phyloP scores from a whole-genome alignment of 2,329 filamentous ascomycete species.

The Penicillium griseofulvum region DNA sequence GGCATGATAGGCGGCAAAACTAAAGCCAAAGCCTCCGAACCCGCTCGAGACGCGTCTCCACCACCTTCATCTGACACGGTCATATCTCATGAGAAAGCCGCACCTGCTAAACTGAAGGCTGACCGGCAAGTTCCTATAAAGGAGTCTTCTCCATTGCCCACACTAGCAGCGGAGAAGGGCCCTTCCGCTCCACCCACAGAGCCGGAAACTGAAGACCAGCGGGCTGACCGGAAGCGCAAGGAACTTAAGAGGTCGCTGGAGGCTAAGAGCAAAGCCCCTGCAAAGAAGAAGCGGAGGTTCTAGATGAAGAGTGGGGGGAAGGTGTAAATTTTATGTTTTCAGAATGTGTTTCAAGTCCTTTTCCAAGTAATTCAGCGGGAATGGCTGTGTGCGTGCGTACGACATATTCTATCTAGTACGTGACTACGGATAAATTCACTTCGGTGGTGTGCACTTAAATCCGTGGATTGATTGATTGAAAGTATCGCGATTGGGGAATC shows the following conservation, averaged over 20 bases:
- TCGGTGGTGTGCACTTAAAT: background rate
- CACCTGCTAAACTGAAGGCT: background rate
- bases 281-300: constrained; percentile 59
- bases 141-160: background rate
- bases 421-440: background rate
- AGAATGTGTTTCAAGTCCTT: background rate
- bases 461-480: constrained; percentile 1
- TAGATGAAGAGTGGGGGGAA: constrained; percentile 26
- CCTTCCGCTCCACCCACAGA: constrained; percentile 8
- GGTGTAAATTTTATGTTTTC: background rate
- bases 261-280: constrained; percentile 50
- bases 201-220: constrained; percentile 48
- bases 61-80: background rate
- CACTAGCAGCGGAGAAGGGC: background rate
- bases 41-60: constrained; percentile 1
- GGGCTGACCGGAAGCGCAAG: constrained; percentile 54
- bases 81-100: background rate
- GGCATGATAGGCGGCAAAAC: constrained; percentile 37
- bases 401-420: background rate
- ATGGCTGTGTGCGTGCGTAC: background rate
- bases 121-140: background rate
- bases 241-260: constrained; percentile 56
- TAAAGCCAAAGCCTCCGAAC: constrained; percentile 14
- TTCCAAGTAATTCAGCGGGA: background rate
- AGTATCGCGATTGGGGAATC: constrained; percentile 13